phyloP scores from a whole-genome alignment of 345 rosid genomes.

The Ricinus communis region DNA sequence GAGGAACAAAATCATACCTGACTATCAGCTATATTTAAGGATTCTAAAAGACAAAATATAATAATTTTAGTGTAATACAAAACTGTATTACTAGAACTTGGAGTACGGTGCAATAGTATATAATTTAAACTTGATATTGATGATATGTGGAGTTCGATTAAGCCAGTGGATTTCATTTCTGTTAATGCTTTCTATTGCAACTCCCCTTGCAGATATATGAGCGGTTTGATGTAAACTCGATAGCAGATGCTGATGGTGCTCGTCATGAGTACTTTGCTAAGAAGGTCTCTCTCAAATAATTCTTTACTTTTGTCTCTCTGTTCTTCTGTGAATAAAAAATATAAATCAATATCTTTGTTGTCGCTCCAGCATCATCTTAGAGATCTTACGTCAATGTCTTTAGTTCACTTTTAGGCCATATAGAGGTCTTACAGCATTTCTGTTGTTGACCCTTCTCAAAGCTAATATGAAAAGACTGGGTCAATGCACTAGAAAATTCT shows the following conservation, averaged over 20 bases:
- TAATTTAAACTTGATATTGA: not conserved
- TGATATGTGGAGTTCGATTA: not conserved
- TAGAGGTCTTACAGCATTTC: too few species aligned
- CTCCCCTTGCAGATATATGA: slow-evolving; percentile 65
- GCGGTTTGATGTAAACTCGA: slow-evolving; percentile 63
- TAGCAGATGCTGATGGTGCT: slow-evolving; percentile 59
- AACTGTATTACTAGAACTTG: not conserved
- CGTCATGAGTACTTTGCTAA: slow-evolving; percentile 78
- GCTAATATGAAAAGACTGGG: too few species aligned
- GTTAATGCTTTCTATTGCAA: slow-evolving; percentile 19
- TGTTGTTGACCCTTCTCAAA: too few species aligned
- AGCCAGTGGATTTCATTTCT: not conserved
- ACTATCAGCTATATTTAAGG: too few species aligned
- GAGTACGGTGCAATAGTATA: not conserved
- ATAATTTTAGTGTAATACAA: not conserved
- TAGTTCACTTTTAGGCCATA: too few species aligned
- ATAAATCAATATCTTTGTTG: too few species aligned
- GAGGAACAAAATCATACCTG: not conserved
- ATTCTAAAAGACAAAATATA: too few species aligned
- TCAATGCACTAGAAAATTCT: too few species aligned
- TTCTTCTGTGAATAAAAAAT: too few species aligned
- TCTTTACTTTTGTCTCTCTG: not conserved
- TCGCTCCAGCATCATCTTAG: too few species aligned
- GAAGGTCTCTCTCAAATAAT: slow-evolving; percentile 47
- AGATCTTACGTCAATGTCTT: too few species aligned